Conservation (phyloP, 1,284 basidiomycete species). For the Cystobasidiaceae sp. region DNA sequence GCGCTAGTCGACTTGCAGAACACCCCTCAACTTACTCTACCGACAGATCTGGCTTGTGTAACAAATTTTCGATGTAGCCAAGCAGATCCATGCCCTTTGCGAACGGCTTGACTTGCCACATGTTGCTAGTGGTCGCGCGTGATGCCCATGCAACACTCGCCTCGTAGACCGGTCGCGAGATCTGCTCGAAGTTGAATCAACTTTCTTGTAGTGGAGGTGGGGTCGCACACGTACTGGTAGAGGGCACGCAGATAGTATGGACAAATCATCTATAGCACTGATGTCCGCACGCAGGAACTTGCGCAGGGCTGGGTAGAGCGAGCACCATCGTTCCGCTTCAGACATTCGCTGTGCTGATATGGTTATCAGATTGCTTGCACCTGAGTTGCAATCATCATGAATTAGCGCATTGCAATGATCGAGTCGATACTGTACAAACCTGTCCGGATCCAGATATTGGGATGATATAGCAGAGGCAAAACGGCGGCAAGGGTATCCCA, state of each 20-base stretch:
- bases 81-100: neutral
- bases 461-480: constrained; percentile 86
- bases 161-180: constrained; percentile 73
- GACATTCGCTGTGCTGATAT: constrained; percentile 73
- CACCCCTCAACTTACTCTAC: neutral
- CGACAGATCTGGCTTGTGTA: neutral
- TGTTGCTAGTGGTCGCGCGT: constrained; percentile 44
- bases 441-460: constrained; percentile 93
- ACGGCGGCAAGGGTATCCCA: constrained; percentile 88
- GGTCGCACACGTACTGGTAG: constrained; percentile 58
- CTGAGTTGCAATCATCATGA: no score
- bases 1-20: no score
- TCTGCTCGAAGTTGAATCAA: constrained; percentile 50
- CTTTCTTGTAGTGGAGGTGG: neutral
- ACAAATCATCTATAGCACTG: constrained; percentile 66
- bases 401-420: neutral
- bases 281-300: constrained; percentile 82
- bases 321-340: constrained; percentile 87
- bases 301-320: constrained; percentile 83
- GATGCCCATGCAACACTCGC: constrained; percentile 83
- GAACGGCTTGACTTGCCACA: constrained; percentile 45
- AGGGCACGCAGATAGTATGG: constrained; percentile 66
- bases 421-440: constrained; percentile 48
- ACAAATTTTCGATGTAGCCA: neutral
- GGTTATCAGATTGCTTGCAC: constrained; percentile 77